These are phyloP conservation scores for Ciborinia camelliae DNA, from an alignment of 2,329 filamentous ascomycete species.

Conservation along the genomic window DNA sequence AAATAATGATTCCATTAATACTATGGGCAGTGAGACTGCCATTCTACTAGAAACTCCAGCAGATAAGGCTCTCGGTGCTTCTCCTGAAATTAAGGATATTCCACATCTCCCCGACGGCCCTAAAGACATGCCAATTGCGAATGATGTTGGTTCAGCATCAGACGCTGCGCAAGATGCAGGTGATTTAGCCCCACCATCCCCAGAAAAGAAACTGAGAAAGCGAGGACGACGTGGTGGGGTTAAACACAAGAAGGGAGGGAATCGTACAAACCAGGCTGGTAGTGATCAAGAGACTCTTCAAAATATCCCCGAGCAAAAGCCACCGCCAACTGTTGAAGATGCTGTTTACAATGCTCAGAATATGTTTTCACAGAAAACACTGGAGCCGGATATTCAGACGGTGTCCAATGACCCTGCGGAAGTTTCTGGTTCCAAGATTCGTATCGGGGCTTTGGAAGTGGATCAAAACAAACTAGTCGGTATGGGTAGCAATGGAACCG, in stretches of 20 bases:
- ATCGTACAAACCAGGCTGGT: conserved; percentile 47
- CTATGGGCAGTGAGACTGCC: not conserved
- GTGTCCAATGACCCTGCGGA: conserved; percentile 56
- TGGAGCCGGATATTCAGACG: conserved; percentile 61
- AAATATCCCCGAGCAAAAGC: conserved; percentile 23
- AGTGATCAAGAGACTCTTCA: conserved; percentile 33
- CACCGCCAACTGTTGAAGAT: conserved; percentile 52
- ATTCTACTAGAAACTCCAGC: not conserved
- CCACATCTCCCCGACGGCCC: not conserved
- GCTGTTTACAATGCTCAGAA: conserved; percentile 58
- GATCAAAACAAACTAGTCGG: conserved; percentile 62
- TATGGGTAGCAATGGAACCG: conserved; percentile 92
- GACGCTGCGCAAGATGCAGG: conserved; percentile 5
- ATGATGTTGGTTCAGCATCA: not conserved
- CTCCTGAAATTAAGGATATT: not conserved
- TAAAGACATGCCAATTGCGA: not conserved
- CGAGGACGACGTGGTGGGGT: conserved; percentile 69
- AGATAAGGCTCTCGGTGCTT: not conserved
- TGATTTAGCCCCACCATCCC: conserved; percentile 36
- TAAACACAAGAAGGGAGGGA: conserved; percentile 55
- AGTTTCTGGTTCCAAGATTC: conserved; percentile 56
- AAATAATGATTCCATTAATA: not conserved
- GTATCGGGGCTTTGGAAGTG: conserved; percentile 62
- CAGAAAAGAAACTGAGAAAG: conserved; percentile 55
- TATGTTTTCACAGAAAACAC: conserved; percentile 49